Base-by-base conservation (phyloP, 768 basidiomycete species). In the Lyophyllum atratum region DNA sequence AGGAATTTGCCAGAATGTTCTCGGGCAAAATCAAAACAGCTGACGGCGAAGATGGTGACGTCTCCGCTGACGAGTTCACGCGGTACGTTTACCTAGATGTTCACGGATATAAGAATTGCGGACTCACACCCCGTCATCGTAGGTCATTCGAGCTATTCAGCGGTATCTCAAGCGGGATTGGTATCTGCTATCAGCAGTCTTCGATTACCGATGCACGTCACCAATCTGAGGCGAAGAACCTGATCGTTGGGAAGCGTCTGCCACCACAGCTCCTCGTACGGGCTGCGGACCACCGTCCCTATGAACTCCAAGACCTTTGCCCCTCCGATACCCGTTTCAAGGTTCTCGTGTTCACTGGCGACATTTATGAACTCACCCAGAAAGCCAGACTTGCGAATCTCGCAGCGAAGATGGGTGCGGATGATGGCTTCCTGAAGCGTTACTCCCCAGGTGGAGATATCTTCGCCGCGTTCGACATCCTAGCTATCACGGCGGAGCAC, bases 21-120 rank as follows among this genome's bases (percentile, higher is more conserved):
- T 89, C 87, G 21, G 82, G 82, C 37, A 87, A 87, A 66, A 85
- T 87, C 4, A 74, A 76, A 29, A 84, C 83, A 4, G 70, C 72
- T 31, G 71, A 74, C 2, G 66, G 77, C 47, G 65, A 73, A 50
- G 75, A 79, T 37, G 84, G 84, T 9, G 34, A 37, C 21, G 80
- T 86, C 19, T 77, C 82, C 1, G 80, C 81, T 52, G 74, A 77
- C 31, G 78, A 81, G 29, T 84, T 86, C 64, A 63, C 80, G n/a
- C 63, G 70, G 80, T 79, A 59, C 51, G 68, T 52, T 28, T 8
- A 29, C 37, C 19, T 6, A 31, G 5, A 10, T 40, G 19, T 4
- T 3, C 37, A 6, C 10, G 15, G 4, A 2, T 8, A 29, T 9
- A 33, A 15, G 22, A 2, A 15, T 11, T 6, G 19, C 9, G 2